Evolutionary conservation across 768 basidiomycete genomes (phyloP), one percentile per base, ranked within the genome.

Genomic region (Amanita fuliginea): DNA sequence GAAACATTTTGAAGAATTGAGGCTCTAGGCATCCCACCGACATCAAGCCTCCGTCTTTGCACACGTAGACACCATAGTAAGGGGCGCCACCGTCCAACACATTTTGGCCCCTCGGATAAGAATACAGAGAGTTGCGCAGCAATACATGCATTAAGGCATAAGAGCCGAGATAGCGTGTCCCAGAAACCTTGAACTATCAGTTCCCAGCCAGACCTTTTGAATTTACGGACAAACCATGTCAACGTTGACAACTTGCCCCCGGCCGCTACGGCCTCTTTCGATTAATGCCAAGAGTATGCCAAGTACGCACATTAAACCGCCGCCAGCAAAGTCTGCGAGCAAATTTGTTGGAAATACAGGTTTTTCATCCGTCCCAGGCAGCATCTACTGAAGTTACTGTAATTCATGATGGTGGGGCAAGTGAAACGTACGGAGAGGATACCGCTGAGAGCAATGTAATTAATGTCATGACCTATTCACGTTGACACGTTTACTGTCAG

Each of bases 281-380:
- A 87, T 58, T 10, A 92, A 67, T 0, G 89, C 88, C 6, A 89
- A 70, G 9, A 92, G 70, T 46, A 90, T 80, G 4, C 87, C 86
- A 21, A 78, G 61, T 0, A 75, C 84, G 53, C 83, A 87, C 53
- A 78, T 73, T 24, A 87, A 61, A 6, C 87, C 86, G 4, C 88
- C 88, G 2, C 86, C 88, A 1, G 83, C 89, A 62, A 91, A 90
- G 58, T 90, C 89, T 9, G 80, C 86, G 4, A 91, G 70, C 11
- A 90, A 59, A 57, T 92, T 91, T 36, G 85, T 62, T 6, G 88
- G 89, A 51, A 83, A 84, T 32, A 63, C 65, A 0, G 88, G 88
- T 55, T 81, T 83, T 9, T 75, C 76, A 18, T 59, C 57, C 1
- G 70, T 66, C 6, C 85, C 83, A 35, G 86, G 84, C 9, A 87